Evolutionary conservation across 352 stramenopile genomes (phyloP).

Genomic region (Blastocystis sp.): DNA sequence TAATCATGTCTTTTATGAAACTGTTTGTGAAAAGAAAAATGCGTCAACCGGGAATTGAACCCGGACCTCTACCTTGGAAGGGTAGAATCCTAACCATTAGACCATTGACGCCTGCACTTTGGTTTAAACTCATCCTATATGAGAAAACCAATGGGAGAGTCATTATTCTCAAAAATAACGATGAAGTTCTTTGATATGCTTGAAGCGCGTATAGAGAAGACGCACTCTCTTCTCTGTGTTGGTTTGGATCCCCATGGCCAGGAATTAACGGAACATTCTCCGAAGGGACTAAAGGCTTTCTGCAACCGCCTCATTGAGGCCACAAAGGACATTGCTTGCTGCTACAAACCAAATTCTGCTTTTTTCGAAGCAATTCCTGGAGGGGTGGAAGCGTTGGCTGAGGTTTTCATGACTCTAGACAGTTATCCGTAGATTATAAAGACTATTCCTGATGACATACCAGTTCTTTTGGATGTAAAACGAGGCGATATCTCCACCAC

Average conservation of each 20-base stretch:
- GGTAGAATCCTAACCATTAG: constrained; percentile 59
- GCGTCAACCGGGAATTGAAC: constrained; percentile 57
- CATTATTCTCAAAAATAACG: background rate
- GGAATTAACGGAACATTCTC: constrained; percentile 75
- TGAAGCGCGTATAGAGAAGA: constrained; percentile 74
- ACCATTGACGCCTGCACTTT: constrained; percentile 16
- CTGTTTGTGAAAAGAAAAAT: constrained; percentile 47
- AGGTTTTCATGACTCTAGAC: constrained; percentile 68
- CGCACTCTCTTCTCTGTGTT: constrained; percentile 93
- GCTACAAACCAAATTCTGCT: constrained; percentile 97
- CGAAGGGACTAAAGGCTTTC: constrained; percentile 83
- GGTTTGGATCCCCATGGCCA: constrained; percentile 88
- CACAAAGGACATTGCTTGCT: constrained; percentile 82
- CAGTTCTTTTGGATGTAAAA: constrained; percentile 93
- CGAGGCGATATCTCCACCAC: constrained; percentile 96
- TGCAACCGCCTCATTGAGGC: constrained; percentile 87
- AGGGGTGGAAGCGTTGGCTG: constrained; percentile 79
- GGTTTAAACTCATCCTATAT: background rate
- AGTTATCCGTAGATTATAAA: constrained; percentile 61
- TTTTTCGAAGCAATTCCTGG: constrained; percentile 90
- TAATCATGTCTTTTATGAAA: background rate
- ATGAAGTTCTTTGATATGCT: constrained; percentile 80
- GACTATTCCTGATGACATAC: constrained; percentile 80
- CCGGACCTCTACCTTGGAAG: constrained; percentile 56
- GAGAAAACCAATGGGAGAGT: background rate